phyloP scores from a whole-genome alignment of 805 yeast genomes.

The Saturnispora silvae region DNA sequence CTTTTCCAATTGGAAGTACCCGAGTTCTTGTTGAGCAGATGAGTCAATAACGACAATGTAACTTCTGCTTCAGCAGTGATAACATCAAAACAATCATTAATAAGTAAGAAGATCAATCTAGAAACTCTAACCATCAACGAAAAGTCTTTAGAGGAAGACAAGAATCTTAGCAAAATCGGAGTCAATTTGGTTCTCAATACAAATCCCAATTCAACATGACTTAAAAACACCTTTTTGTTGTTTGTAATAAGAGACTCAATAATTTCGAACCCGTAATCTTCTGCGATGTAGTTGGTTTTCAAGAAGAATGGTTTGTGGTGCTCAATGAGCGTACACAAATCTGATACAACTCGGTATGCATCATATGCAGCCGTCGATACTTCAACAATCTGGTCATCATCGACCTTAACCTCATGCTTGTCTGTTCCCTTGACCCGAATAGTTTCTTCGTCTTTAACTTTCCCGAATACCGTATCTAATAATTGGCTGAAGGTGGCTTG shows the following conservation, averaged over 20 bases:
- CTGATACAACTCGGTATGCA: constrained; percentile 58
- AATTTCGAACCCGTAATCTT: constrained; percentile 69
- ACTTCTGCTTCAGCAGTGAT: constrained; percentile 75
- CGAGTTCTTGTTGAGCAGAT: constrained; percentile 50
- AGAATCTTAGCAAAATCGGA: constrained; percentile 62
- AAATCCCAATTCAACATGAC: constrained; percentile 54
- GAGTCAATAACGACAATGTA: constrained; percentile 63
- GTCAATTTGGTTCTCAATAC: constrained; percentile 58
- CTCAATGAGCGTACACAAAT: constrained; percentile 60
- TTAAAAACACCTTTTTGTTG: constrained; percentile 44
- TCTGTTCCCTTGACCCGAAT: constrained; percentile 27
- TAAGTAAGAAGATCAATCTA: constrained; percentile 53
- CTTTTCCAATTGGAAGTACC: constrained; percentile 62
- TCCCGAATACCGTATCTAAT: constrained; percentile 67
- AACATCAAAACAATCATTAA: constrained; percentile 49
- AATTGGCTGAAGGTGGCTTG: constrained; percentile 88
- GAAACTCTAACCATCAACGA: constrained; percentile 66
- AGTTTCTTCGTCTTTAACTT: constrained; percentile 37
- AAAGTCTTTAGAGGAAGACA: constrained; percentile 50
- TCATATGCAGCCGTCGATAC: constrained; percentile 53
- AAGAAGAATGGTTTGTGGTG: constrained; percentile 46
- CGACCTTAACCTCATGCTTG: constrained; percentile 31
- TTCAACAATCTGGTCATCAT: constrained; percentile 31
- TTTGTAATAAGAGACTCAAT: constrained; percentile 67
- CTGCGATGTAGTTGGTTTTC: constrained; percentile 40